Evolutionary conservation across 2,329 filamentous ascomycete species (phyloP).

Genomic region (Bipolaris victoriae): DNA sequence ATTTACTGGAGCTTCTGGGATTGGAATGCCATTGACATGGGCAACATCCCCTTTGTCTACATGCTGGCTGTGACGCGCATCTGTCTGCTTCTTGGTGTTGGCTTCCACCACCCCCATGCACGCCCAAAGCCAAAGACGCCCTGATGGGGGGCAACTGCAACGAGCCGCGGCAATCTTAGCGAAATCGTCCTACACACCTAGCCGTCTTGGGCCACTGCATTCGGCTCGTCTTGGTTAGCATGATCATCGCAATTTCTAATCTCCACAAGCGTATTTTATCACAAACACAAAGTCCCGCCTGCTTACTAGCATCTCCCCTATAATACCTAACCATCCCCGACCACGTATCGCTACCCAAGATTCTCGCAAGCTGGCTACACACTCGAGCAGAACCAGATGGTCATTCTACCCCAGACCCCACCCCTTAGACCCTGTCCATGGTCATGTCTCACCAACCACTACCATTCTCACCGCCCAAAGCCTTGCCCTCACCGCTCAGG

Average conservation of each 20-base stretch:
- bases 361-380: constrained; percentile 6
- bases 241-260: constrained; percentile 14
- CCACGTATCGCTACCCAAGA: neutral
- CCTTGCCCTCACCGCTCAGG: constrained; percentile 5
- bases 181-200: neutral
- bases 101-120: constrained; percentile 20
- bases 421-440: constrained; percentile 15
- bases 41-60: constrained; percentile 74
- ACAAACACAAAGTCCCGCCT: constrained; percentile 4
- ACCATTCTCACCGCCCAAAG: constrained; percentile 10
- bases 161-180: neutral
- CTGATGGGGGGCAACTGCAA: constrained; percentile 9
- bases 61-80: constrained; percentile 58
- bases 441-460: constrained; percentile 8
- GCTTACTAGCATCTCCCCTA: neutral
- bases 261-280: constrained; percentile 6
- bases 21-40: constrained; percentile 73
- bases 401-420: constrained; percentile 25
- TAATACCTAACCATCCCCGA: neutral
- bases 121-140: constrained; percentile 14
- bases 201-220: neutral
- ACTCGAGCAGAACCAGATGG: constrained; percentile 14
- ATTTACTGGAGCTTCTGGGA: constrained; percentile 68
- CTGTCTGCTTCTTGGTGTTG: constrained; percentile 36
- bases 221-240: neutral